Conservation (phyloP, 2,329 filamentous ascomycete species). For the Monilinia polystroma region DNA sequence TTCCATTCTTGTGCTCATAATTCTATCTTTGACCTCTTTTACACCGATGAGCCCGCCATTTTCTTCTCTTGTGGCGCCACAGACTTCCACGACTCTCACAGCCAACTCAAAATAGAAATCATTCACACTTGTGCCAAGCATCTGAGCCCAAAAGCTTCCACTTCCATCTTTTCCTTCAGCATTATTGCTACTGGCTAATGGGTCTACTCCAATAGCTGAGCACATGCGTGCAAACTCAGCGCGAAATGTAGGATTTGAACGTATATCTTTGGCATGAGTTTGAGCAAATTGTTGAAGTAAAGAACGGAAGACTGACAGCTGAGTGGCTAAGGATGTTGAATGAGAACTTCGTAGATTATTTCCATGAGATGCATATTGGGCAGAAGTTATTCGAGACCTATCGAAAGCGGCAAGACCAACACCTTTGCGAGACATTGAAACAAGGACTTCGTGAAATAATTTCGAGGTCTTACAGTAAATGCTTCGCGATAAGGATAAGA, state of each 20-base stretch:
- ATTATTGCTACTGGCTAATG: constrained; percentile 68
- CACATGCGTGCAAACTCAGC: constrained; percentile 99
- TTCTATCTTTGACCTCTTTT: constrained; percentile 72
- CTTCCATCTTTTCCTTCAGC: constrained; percentile 49
- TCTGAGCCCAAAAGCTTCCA: constrained; percentile 85
- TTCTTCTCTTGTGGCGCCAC: constrained; percentile 78
- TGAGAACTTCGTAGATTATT: constrained; percentile 81
- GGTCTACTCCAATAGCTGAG: constrained; percentile 92
- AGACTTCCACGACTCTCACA: constrained; percentile 92
- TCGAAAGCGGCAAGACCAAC: constrained; percentile 90
- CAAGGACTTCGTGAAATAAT: neutral
- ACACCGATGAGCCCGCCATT: constrained; percentile 92
- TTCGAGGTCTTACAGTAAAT: constrained; percentile 6
- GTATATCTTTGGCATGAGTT: constrained; percentile 93
- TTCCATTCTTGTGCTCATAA: constrained; percentile 70
- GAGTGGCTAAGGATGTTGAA: constrained; percentile 81
- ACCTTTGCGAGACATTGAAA: constrained; percentile 68
- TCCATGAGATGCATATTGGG: constrained; percentile 89
- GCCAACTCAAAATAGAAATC: constrained; percentile 99
- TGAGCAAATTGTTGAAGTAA: constrained; percentile 92
- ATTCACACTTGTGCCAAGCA: constrained; percentile 87
- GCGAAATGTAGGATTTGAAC: constrained; percentile 90
- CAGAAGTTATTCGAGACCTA: constrained; percentile 77
- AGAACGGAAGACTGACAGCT: constrained; percentile 94
- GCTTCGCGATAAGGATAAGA: constrained; percentile 20